A percentile compares a stretch with the other conserved stretches of the same genome.
Evolutionary conservation across 225 moss, liverwort and hornwort genomes (phyloP).

Genomic region (Pseudoscleropodium purum): DNA sequence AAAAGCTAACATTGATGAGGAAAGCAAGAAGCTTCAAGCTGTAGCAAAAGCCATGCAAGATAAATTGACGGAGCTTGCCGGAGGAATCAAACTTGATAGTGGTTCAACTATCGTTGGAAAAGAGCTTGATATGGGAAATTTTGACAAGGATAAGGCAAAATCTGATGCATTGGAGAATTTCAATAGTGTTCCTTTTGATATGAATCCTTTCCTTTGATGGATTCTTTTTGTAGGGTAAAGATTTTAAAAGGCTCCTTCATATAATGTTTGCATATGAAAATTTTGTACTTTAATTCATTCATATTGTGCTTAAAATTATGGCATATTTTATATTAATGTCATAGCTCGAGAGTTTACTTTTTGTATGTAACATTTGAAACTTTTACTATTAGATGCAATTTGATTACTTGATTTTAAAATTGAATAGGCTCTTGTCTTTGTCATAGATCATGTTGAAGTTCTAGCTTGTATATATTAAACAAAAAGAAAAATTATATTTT

Average conservation of each 20-base stretch:
- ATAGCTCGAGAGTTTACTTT: too few relatives aligned
- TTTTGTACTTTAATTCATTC: background rate
- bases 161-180: constrained; percentile 17
- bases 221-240: background rate
- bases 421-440: too few relatives aligned
- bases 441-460: too few relatives aligned
- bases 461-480: background rate
- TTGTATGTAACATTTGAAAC: too few relatives aligned
- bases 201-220: constrained; percentile 26
- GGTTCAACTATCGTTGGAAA: background rate
- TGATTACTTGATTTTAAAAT: background rate
- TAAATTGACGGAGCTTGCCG: background rate
- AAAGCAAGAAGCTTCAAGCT: constrained; percentile 5
- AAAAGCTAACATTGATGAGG: constrained; percentile 5
- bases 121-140: background rate
- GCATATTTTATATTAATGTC: background rate
- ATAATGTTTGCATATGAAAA: fast-evolving
- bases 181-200: constrained; percentile 13
- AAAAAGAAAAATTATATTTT: background rate
- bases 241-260: background rate
- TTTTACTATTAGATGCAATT: background rate
- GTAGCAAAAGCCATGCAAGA: constrained; percentile 11
- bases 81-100: constrained; percentile 10
- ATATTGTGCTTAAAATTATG: background rate
- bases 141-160: constrained; percentile 17